Conservation (phyloP, 495 filamentous ascomycete genomes). For the Hypomontagnella submonticulosa region DNA sequence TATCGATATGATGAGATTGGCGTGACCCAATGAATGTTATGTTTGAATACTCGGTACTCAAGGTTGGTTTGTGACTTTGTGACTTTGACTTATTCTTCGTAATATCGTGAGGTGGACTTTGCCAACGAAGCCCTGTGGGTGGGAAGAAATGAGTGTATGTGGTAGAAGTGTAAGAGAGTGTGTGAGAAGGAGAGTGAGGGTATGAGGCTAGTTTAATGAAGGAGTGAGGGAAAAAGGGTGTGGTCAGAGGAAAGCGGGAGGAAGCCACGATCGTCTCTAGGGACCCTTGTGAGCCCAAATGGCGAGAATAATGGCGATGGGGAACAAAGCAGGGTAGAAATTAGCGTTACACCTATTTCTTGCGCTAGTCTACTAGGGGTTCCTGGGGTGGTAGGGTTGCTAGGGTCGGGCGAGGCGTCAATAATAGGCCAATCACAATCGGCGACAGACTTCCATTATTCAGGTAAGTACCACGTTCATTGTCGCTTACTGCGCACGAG, state of each 20-base stretch:
- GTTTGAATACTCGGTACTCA: slow-evolving; percentile 59
- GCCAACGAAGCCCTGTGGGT: slow-evolving; percentile 66
- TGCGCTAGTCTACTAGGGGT: slow-evolving; percentile 27
- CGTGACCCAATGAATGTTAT: slow-evolving; percentile 51
- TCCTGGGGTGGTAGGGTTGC: slow-evolving; percentile 7
- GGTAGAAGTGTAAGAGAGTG: slow-evolving; percentile 17
- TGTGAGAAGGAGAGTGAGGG: slow-evolving; percentile 26
- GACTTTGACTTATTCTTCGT: slow-evolving; percentile 38
- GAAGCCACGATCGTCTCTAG: slow-evolving; percentile 40
- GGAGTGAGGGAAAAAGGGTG: slow-evolving; percentile 39
- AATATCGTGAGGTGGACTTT: slow-evolving; percentile 59
- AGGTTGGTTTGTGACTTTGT: slow-evolving; percentile 25
- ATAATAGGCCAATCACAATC: slow-evolving; percentile 33
- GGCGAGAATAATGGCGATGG: slow-evolving; percentile 35
- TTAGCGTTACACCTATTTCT: slow-evolving; percentile 35
- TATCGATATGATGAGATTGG: slow-evolving; percentile 41
- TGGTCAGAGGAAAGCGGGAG: slow-evolving; percentile 27
- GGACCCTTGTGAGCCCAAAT: slow-evolving; percentile 35
- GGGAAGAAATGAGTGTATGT: slow-evolving; percentile 34
- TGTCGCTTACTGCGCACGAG: slow-evolving; percentile 11
- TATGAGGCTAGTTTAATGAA: slow-evolving; percentile 43
- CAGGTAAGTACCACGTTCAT: neutral
- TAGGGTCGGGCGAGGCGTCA: slow-evolving; percentile 29
- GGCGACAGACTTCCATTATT: slow-evolving; percentile 25
- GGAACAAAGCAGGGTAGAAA: slow-evolving; percentile 35